Base-by-base conservation (phyloP, 163 green algal genomes). In the Chlamydomonas reinhardtii region DNA sequence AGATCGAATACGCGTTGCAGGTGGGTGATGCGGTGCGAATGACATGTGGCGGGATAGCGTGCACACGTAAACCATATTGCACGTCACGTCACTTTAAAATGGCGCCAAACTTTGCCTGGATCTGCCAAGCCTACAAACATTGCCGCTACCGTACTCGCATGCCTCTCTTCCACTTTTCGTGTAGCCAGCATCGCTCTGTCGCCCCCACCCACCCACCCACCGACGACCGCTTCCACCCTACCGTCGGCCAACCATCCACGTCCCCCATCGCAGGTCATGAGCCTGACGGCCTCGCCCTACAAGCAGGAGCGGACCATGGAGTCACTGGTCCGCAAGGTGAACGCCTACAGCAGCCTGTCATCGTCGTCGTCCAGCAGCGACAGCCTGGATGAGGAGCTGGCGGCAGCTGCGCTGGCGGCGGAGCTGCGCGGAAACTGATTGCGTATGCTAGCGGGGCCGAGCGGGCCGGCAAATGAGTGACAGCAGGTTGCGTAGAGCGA, bases 1-100 rank as follows among this genome's bases (percentile, higher is more conserved):
- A 86, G 56, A 74, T 86, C 4, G 70, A 86, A 35, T 86, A 86
- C 56, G 65, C 80, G n/a, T 32, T 86, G n/a, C 70, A 86, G 80
- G 80, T 86, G 59, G 31, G 78, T 14, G 37, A 0, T 31, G 17
- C 37, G 19, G n/a, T n/a, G 19, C 43, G 34, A 5, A 14, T 25
- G 24, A 6, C 39, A 52, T n/a, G 35, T 17, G 70, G 2, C 2
- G 14, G 2, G 70, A 1, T 5, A 22, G 70, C 27, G 52, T 3
- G n/a, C 2, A 27, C 24, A 25, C 4, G 54, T 54, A 29, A 32
- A 25, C 8, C 16, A 78, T 27, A 0, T 0, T 56, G 52, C 2
- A 61, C 35, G 71, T 2, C 37, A 37, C 19, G 27, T 11, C 32
- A 32, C 56, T 54, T 61, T 8, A 34, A 62, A 35, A 20, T n/a